Base-by-base conservation (phyloP, 352 stramenopile species). In the Globisporangium paddicum region DNA sequence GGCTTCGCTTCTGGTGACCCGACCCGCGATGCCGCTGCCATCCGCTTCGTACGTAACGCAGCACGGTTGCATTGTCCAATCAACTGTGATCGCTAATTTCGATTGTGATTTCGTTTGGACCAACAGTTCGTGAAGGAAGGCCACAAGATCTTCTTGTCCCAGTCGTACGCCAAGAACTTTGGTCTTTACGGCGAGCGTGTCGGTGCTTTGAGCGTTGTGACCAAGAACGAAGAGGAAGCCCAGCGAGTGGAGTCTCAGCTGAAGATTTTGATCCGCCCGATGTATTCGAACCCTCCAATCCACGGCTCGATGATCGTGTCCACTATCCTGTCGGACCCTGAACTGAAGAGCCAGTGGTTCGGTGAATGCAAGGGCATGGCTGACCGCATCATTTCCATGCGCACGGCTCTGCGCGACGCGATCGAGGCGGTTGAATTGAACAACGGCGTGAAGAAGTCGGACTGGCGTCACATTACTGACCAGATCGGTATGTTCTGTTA, bases 141-240 rank as follows among this genome's bases (percentile, higher is more conserved):
- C 32, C 96, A 99, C 82, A 93, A 98, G 60, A 86, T 99, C 69
- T 73, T 97, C 16, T 74, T 99, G 53, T 93, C 94, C 37, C 97
- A 99, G 86, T 98, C 90, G 68, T 99, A 99, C 77, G 97, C 97
- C 42, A 99, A 99, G 85, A 99, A 99, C 91, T 99, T 99, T 74
- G 98, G 98, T 59, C 87, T 99, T 11, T 99, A 99, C 79, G 98
- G 98, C 55, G 96, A 99, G 72, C 83, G 98, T 67, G 90, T 99
- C 25, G 98, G 98, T 48, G 92, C 96, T 28, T 79, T 99, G 50
- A 98, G 89, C 35, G 84, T 99, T 28, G 97, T 99, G 53, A 97
- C 88, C 25, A 75, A 77, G 54, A 79, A 90, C 71, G 75, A 88
- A 41, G 97, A 99, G 28, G 97, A 99, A 80, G 96, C 94, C 32